Conservation (phyloP, 768 basidiomycete genomes). For the Sporobolomyces phaffii region DNA sequence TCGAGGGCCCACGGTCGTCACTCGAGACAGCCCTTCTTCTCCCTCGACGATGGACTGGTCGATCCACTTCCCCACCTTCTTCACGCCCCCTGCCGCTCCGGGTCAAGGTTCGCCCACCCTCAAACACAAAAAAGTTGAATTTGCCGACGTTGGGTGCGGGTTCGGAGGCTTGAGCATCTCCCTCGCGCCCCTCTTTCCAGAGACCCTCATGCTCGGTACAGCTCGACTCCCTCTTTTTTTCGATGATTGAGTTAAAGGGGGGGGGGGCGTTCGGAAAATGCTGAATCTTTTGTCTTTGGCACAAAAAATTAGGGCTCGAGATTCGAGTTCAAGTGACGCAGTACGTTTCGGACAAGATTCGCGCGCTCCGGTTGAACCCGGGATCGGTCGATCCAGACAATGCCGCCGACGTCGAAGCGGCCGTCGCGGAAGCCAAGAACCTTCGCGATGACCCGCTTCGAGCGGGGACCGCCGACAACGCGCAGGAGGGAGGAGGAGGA, state of each 20-base stretch:
- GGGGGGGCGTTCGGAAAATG: too few species aligned
- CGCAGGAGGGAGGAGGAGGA: constrained; percentile 3
- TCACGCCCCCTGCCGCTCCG: constrained; percentile 31
- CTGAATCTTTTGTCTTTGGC: too few species aligned
- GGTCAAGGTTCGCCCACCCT: constrained; percentile 39
- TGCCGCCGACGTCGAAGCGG: constrained; percentile 32
- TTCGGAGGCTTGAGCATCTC: constrained; percentile 89
- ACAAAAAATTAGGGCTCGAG: constrained; percentile 99
- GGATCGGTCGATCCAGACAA: constrained; percentile 38
- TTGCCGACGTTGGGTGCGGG: constrained; percentile 95
- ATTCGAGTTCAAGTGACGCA: constrained; percentile 93
- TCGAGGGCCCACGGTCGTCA: background rate
- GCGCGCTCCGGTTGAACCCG: constrained; percentile 66
- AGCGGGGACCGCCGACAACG: background rate
- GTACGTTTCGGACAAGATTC: constrained; percentile 89
- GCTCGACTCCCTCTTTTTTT: background rate
- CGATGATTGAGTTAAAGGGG: background rate
- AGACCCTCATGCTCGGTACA: constrained; percentile 85
- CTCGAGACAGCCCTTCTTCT: constrained; percentile 56
- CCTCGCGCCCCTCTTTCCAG: constrained; percentile 82
- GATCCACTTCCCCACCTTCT: constrained; percentile 70
- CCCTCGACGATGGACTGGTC: constrained; percentile 75
- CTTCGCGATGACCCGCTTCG: too few species aligned
- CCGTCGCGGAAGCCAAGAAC: constrained; percentile 42
- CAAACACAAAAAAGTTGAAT: constrained; percentile 68